These are phyloP conservation scores for Metarhizium sp. DNA, from an alignment of 2,329 filamentous ascomycete species.

Conservation along the genomic window DNA sequence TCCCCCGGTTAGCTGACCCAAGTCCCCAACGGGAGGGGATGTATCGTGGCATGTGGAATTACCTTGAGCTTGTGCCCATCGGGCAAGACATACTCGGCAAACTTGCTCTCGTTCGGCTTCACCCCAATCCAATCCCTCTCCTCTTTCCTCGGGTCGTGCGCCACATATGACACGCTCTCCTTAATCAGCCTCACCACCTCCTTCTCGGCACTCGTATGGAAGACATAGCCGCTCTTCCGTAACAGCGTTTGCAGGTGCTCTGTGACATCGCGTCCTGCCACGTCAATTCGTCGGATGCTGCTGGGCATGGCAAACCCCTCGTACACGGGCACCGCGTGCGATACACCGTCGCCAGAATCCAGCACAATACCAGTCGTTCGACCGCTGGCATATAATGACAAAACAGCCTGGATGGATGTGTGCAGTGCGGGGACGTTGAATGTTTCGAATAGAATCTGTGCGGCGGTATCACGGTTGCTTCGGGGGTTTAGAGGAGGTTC, in stretches of 20 bases:
- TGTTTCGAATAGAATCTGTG: slow-evolving; percentile 96
- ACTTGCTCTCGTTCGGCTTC: slow-evolving; percentile 68
- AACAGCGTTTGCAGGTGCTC: slow-evolving; percentile 88
- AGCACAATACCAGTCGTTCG: slow-evolving; percentile 94
- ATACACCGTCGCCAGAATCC: slow-evolving; percentile 92
- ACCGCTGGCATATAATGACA: slow-evolving; percentile 91
- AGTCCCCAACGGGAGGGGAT: slow-evolving; percentile 10
- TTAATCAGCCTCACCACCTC: slow-evolving; percentile 98
- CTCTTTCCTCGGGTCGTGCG: slow-evolving; percentile 81
- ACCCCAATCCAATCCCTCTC: slow-evolving; percentile 90
- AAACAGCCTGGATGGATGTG: slow-evolving; percentile 92
- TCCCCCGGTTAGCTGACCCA: neutral
- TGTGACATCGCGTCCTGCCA: slow-evolving; percentile 91
- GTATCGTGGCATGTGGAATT: slow-evolving; percentile 1
- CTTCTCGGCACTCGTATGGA: slow-evolving; percentile 97
- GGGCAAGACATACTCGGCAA: slow-evolving; percentile 78
- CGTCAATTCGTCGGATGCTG: slow-evolving; percentile 90
- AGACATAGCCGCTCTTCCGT: slow-evolving; percentile 85
- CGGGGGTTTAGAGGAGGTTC: slow-evolving; percentile 93
- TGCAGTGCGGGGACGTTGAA: slow-evolving; percentile 97
- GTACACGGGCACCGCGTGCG: slow-evolving; percentile 94
- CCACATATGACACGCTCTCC: slow-evolving; percentile 87
- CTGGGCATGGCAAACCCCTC: slow-evolving; percentile 96
- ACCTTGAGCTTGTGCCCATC: slow-evolving; percentile 93
- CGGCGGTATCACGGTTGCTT: slow-evolving; percentile 90